A percentile compares a stretch with the other conserved stretches of the same genome.
Conservation (phyloP, 2,329 filamentous ascomycete species). For the Fusarium praegraminearum region DNA sequence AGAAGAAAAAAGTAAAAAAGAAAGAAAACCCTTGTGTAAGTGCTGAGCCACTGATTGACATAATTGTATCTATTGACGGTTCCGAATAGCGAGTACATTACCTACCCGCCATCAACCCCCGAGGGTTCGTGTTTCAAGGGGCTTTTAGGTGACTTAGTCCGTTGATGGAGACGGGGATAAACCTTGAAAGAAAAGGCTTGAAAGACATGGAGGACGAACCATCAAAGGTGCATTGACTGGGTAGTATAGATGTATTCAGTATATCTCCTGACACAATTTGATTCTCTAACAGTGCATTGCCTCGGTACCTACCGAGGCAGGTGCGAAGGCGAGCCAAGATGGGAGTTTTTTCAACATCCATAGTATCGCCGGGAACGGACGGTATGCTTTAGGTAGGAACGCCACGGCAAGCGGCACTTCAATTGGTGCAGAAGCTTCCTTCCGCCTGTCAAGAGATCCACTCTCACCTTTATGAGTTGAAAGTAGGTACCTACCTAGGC, state of each 20-base stretch:
- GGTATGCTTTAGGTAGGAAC: neutral
- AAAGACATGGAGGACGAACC: neutral
- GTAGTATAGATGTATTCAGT: neutral
- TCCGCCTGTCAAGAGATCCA: conserved; percentile 23
- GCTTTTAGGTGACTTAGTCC: conserved; percentile 16
- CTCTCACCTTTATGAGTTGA: conserved; percentile 30
- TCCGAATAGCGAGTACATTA: neutral
- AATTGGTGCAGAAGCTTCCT: conserved; percentile 18
- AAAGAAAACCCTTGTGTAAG: neutral
- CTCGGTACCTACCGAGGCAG: neutral
- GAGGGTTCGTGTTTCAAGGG: conserved; percentile 36
- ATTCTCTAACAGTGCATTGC: neutral
- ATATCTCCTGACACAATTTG: neutral
- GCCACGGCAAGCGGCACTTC: neutral
- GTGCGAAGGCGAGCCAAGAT: neutral
- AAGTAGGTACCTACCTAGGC: neutral
- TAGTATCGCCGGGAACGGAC: conserved; percentile 10
- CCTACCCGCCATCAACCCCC: neutral
- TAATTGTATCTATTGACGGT: neutral
- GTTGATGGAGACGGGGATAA: conserved; percentile 14
- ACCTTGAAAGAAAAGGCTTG: conserved; percentile 5
- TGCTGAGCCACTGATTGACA: neutral
- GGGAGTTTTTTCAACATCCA: neutral
- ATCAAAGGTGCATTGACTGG: neutral
- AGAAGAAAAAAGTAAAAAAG: neutral